Base-by-base conservation (phyloP, 1,284 basidiomycete genomes). In the Lentinula novae-zelandiae region DNA sequence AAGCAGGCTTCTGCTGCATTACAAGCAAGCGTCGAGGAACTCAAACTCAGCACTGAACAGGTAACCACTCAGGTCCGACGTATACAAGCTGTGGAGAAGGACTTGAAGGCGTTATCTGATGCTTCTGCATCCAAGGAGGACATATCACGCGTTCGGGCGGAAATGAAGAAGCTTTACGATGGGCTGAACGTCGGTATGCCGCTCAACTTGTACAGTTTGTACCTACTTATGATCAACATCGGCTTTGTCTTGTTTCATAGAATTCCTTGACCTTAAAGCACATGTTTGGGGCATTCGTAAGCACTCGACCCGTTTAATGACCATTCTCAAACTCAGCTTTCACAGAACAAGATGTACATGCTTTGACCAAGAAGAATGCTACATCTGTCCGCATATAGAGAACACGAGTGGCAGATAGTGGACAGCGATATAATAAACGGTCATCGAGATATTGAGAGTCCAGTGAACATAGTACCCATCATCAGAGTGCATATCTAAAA, bases 21-120 rank as follows among this genome's bases (percentile, higher is more conserved):
- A 62, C 88, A 95, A 71, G 85, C 89, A 17, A 93, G 91, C 69
- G 90, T 96, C 20, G 89, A 94, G 69, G 92, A 95, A 69, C 78
- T 97, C 53, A 90, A 93, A 72, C 75, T 82, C 44, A 93, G 87
- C 71, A 95, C 94, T 0, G 85, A 89, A 68, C 91, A 93, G 82
- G 93, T 95, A 66, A 88, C 92, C 9, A 84, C 86, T 27, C 93
- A 96, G 73, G 85, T 96, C 3, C 80, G 89, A 63, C 82, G 93
- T 60, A 93, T 96, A 68, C 90, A 95, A 71, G 84, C 86, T 2
- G 92, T 95, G 2, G 93, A 96, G 75, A 93, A 93, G 72, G 93
- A 95, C 69, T 72, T 95, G 65, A 92, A 90, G 71, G 86, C 87
- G 0, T 70, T 96, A 34, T 79, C 82, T n/a, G 83, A 85, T 55